Evolutionary conservation across 768 basidiomycete genomes (phyloP), one percentile per base, ranked within the genome.

Genomic region (Pleurotus platypus): DNA sequence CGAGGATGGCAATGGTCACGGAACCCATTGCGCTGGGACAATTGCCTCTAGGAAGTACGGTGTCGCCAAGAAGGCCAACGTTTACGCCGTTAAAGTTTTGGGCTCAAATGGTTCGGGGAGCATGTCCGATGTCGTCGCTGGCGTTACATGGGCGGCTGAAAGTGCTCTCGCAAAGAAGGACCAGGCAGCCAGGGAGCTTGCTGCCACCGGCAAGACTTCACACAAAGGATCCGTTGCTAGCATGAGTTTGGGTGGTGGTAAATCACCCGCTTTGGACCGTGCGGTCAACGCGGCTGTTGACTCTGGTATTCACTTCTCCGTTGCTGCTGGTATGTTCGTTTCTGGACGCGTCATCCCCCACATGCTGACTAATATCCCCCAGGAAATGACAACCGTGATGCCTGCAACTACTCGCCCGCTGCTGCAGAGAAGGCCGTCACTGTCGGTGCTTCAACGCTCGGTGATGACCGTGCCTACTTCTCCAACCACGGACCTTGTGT

Each of bases 211-310:
- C 55, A 86, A 82, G 75, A 89, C 88, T 55, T 74, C 73, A 45
- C 91, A 96, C 81, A 95, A 94, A 77, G 97, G 97, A 20, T 94
- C 93, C 15, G 94, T 95, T 54, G 92, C 89, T 49, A 96, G 96
- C 80, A 97, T 99, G 97, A 90, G 88, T 69, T 87, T 99, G 53
- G 97, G 97, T 61, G 97, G 97, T 65, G 92, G 93, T 58, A 96
- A 95, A 77, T 92, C 91, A 4, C 80, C 75, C 18, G 82, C 91
- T 35, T 81, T 98, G 51, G 94, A 99, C 61, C 78, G 80, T 20
- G 85, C 88, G 51, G 93, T 99, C 60, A 86, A 98, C 75, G 76
- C 74, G 50, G 94, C 97, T 46, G 92, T 96, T 55, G 80, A 84
- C 7, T 60, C 70, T 37, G 97, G 97, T 39, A 80, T 99, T 35